These are phyloP conservation scores for Pythium insidiosum DNA, from an alignment of 352 stramenopile genomes.

Conservation along the genomic window DNA sequence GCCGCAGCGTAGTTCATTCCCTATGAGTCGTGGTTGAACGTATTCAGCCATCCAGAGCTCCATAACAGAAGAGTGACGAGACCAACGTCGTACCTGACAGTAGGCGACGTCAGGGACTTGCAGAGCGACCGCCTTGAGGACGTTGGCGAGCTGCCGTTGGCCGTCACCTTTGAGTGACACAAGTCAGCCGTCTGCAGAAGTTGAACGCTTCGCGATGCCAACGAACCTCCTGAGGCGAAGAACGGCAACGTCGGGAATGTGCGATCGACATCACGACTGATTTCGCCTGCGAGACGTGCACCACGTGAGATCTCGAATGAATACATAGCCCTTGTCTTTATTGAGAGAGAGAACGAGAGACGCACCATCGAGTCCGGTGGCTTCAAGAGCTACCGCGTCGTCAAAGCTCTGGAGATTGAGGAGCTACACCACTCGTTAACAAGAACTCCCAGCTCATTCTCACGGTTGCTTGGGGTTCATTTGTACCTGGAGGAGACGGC, in stretches of 20 bases:
- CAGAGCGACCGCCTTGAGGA: conserved; percentile 57
- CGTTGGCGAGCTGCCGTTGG: conserved; percentile 47
- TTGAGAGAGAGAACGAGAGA: neutral
- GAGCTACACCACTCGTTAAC: conserved; percentile 16
- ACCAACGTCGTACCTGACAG: conserved; percentile 42
- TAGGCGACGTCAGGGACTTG: conserved; percentile 59
- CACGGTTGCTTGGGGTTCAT: no score
- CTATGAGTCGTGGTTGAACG: conserved; percentile 6
- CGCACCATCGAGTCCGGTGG: conserved; percentile 55
- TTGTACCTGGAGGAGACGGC: no score
- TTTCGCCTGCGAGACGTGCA: conserved; percentile 55
- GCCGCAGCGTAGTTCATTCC: conserved; percentile 85
- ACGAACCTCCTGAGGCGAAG: conserved; percentile 38
- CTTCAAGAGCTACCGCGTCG: conserved; percentile 26
- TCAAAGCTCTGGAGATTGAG: conserved; percentile 26
- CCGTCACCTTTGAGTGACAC: conserved; percentile 24
- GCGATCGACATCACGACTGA: conserved; percentile 57
- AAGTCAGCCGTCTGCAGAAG: neutral
- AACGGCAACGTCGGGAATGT: conserved; percentile 57
- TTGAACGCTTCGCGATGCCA: neutral
- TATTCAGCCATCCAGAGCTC: neutral
- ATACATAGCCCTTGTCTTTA: no score
- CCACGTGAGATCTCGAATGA: no score
- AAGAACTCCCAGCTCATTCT: neutral
- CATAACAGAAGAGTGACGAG: neutral